These are phyloP conservation scores for Lepidium didymum DNA, from an alignment of 345 rosid genomes.

Conservation along the genomic window DNA sequence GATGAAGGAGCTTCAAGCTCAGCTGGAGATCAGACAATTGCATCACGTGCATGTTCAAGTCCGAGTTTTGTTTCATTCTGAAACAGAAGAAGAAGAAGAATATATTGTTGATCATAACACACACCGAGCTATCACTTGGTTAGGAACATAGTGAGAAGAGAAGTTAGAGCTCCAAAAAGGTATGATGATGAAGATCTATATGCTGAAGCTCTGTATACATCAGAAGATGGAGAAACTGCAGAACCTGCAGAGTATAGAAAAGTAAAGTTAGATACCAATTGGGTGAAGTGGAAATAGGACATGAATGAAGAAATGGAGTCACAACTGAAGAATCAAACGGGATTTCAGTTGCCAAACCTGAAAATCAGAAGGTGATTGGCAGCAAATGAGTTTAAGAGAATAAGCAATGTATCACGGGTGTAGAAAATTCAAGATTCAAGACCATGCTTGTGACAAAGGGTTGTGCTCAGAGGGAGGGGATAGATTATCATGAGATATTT, in stretches of 20 bases:
- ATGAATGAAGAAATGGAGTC: not conserved
- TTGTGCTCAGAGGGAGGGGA: not conserved
- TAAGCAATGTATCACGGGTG: not conserved
- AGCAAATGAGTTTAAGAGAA: not conserved
- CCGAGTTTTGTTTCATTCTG: too few species aligned
- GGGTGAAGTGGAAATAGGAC: not conserved
- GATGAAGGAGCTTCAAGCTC: too few species aligned
- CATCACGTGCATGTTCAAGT: too few species aligned
- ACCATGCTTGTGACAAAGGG: not conserved
- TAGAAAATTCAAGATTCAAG: not conserved
- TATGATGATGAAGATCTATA: not conserved
- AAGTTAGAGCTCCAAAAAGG: not conserved
- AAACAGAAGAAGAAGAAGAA: too few species aligned
- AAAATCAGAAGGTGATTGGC: not conserved
- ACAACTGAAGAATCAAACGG: not conserved
- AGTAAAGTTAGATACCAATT: fast-evolving
- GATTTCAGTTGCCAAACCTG: not conserved
- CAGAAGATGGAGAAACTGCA: not conserved
- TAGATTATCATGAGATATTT: not conserved
- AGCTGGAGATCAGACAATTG: too few species aligned
- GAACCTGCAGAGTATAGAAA: not conserved
- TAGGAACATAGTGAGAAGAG: not conserved
- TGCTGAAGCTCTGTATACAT: not conserved
- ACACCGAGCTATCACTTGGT: not conserved
- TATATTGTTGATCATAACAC: too few species aligned